Evolutionary conservation across 495 filamentous ascomycete genomes (phyloP).

Genomic region (Aspergillus leporis): DNA sequence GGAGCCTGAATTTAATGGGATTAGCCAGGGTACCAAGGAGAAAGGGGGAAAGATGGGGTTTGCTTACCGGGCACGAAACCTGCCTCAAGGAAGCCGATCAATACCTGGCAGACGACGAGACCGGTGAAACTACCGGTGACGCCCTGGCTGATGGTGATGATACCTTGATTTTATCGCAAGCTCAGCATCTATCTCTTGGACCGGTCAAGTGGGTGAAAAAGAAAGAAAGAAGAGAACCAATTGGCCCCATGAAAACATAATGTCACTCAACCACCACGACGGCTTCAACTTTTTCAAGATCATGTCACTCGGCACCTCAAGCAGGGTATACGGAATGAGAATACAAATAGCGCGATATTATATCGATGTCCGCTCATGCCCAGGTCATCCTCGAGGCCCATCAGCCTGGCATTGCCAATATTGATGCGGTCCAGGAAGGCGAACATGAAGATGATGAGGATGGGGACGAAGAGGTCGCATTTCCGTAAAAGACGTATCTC

Average conservation of each 20-base stretch:
- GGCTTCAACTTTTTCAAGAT: constrained; percentile 66
- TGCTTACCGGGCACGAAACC: constrained; percentile 55
- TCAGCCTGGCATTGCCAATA: constrained; percentile 63
- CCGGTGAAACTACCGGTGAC: constrained; percentile 51
- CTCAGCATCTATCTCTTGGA: neutral
- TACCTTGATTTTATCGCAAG: constrained; percentile 26
- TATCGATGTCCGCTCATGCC: constrained; percentile 55
- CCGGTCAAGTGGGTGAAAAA: neutral
- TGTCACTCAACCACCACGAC: constrained; percentile 52
- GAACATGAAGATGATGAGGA: constrained; percentile 40
- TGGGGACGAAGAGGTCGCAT: constrained; percentile 42
- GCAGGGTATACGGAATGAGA: constrained; percentile 65
- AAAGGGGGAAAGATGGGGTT: neutral
- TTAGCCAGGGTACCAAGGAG: constrained; percentile 2
- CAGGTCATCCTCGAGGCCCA: constrained; percentile 61
- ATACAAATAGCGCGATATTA: constrained; percentile 63
- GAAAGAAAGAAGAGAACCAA: constrained; percentile 11
- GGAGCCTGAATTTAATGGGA: constrained; percentile 23
- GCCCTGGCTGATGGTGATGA: constrained; percentile 60
- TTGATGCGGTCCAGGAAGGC: constrained; percentile 55
- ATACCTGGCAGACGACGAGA: constrained; percentile 54
- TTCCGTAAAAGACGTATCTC: constrained; percentile 41
- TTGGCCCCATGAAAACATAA: constrained; percentile 61
- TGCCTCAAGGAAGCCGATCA: constrained; percentile 60
- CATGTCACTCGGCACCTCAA: constrained; percentile 67